Conservation (phyloP, 2,329 filamentous ascomycete species). For the Emergomyces africanus region DNA sequence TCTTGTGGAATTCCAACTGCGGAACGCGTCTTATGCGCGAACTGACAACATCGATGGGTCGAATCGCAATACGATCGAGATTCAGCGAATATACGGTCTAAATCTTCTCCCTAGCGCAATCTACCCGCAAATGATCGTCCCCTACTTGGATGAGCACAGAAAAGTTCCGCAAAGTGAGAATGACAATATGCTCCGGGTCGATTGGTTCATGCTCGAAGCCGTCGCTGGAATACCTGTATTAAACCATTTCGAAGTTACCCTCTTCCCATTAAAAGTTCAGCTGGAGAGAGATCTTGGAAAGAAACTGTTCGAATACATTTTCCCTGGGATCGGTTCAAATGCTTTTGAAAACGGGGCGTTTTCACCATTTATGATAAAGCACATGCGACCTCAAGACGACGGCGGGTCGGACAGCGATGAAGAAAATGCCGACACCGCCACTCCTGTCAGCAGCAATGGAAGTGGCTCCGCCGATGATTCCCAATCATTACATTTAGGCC, state of each 20-base stretch:
- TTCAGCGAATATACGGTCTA: constrained; percentile 75
- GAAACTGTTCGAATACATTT: constrained; percentile 92
- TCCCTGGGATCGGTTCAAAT: constrained; percentile 61
- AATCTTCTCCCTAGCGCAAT: constrained; percentile 83
- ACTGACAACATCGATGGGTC: constrained; percentile 97
- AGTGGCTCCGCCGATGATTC: constrained; percentile 32
- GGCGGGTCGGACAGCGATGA: constrained; percentile 32
- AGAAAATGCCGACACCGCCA: constrained; percentile 24
- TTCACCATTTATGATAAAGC: constrained; percentile 40
- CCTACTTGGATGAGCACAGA: constrained; percentile 59
- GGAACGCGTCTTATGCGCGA: constrained; percentile 82
- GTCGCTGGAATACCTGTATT: constrained; percentile 96
- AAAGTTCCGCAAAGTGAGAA: constrained; percentile 41
- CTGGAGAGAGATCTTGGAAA: constrained; percentile 86
- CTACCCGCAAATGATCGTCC: constrained; percentile 91
- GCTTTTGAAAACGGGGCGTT: constrained; percentile 37
- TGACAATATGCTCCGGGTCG: constrained; percentile 81
- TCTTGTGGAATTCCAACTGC: constrained; percentile 82
- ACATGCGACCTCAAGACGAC: constrained; percentile 37
- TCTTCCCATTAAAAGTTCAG: constrained; percentile 89
- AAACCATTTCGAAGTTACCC: constrained; percentile 88
- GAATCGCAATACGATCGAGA: constrained; percentile 81
- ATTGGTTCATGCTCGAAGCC: constrained; percentile 97
- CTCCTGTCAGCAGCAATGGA: constrained; percentile 28
- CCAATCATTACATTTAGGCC: constrained; percentile 42